Evolutionary conservation across 805 yeast genomes (phyloP).

Genomic region (Teunomyces barrocoloradensis): DNA sequence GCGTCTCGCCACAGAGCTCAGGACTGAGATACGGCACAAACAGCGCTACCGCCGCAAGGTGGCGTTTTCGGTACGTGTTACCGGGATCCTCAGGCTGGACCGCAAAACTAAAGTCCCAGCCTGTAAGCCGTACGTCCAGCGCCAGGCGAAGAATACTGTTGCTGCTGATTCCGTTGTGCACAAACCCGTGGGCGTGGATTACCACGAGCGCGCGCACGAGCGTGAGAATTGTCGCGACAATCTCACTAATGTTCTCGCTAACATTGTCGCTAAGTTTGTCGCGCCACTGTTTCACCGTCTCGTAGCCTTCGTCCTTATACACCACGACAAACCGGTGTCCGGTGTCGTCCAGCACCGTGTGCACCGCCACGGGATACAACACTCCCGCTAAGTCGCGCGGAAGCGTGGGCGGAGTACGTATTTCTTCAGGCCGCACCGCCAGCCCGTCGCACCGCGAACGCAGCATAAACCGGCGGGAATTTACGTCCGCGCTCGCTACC

Average conservation of each 20-base stretch:
- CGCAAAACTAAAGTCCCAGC: constrained; percentile 50
- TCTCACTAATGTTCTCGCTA: not conserved
- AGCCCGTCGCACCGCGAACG: too few relatives aligned
- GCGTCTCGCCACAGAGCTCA: constrained; percentile 43
- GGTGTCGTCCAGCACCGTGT: not conserved
- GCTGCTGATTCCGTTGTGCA: constrained; percentile 47
- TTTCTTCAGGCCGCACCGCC: not conserved
- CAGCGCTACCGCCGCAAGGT: constrained; percentile 34
- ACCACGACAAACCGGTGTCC: constrained; percentile 7
- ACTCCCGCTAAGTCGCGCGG: constrained; percentile 27
- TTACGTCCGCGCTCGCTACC: constrained; percentile 4
- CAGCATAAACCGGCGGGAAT: constrained; percentile 12
- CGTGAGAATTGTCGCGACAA: constrained; percentile 19
- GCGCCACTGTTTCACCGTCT: constrained; percentile 5
- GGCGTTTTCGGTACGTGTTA: constrained; percentile 41
- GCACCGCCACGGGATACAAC: constrained; percentile 24
- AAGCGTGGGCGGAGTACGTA: constrained; percentile 20
- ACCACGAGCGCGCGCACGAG: constrained; percentile 23
- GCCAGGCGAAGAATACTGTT: constrained; percentile 30
- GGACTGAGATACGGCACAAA: constrained; percentile 50
- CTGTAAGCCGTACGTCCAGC: constrained; percentile 35
- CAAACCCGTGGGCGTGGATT: constrained; percentile 42
- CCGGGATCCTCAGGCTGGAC: constrained; percentile 40
- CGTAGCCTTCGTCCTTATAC: constrained; percentile 8
- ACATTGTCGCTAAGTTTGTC: too few relatives aligned